phyloP scores from a whole-genome alignment of 2,329 filamentous ascomycete species.

The Cordyceps farinosa region DNA sequence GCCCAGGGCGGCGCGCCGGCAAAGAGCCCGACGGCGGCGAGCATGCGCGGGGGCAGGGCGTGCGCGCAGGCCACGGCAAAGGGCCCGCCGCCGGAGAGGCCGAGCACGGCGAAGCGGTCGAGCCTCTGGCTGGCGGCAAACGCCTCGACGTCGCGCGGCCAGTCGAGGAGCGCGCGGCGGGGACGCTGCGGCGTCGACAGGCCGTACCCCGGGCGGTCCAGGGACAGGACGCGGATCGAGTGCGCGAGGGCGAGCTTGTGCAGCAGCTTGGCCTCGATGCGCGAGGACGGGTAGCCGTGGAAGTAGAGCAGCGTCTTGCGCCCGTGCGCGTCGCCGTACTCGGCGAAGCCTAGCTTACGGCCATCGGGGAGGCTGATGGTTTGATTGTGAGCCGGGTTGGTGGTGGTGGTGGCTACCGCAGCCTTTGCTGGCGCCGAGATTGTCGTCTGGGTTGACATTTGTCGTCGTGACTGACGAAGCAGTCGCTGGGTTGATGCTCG shows the following conservation, averaged over 20 bases:
- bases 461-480: not conserved
- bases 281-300: slow-evolving; percentile 41
- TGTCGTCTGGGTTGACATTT: not conserved
- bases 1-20: slow-evolving; percentile 35
- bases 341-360: slow-evolving; percentile 38
- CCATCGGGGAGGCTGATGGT: slow-evolving; percentile 37
- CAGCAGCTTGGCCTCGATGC: slow-evolving; percentile 33
- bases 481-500: not conserved
- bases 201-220: slow-evolving; percentile 43
- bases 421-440: not conserved
- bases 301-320: slow-evolving; percentile 36
- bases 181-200: slow-evolving; percentile 34
- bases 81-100: slow-evolving; percentile 35
- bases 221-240: slow-evolving; percentile 33
- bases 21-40: slow-evolving; percentile 37
- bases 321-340: slow-evolving; percentile 33
- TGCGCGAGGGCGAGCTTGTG: slow-evolving; percentile 26
- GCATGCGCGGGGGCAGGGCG: slow-evolving; percentile 26
- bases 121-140: slow-evolving; percentile 29
- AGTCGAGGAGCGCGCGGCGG: slow-evolving; percentile 31
- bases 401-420: not conserved
- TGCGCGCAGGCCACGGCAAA: slow-evolving; percentile 35
- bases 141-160: slow-evolving; percentile 31
- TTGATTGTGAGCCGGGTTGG: slow-evolving; percentile 22
- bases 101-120: slow-evolving; percentile 31